phyloP scores from a whole-genome alignment of 2,329 filamentous ascomycete genomes.

The Cordyceps tenuipes region DNA sequence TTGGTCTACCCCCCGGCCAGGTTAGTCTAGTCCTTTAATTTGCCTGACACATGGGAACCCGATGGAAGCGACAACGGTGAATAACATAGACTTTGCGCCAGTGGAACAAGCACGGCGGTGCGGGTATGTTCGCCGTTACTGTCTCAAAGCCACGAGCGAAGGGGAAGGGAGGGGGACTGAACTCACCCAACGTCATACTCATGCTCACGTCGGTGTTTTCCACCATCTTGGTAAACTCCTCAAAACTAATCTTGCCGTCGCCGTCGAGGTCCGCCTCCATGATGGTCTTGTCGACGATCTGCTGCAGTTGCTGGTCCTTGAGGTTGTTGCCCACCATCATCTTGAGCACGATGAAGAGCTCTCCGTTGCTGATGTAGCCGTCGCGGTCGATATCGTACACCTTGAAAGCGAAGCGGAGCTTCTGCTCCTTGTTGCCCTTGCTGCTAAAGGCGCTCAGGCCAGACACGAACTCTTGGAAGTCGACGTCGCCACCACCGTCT shows the following conservation, averaged over 20 bases:
- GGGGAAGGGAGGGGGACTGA: not conserved
- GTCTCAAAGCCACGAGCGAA: not conserved
- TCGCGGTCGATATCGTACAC: conserved; percentile 99
- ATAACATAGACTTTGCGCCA: not conserved
- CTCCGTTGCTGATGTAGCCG: conserved; percentile 96
- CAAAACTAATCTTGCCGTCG: conserved; percentile 97
- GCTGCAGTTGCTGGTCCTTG: conserved; percentile 97
- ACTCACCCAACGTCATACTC: conserved; percentile 64
- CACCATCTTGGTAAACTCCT: conserved; percentile 98
- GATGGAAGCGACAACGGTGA: not conserved
- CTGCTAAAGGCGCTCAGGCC: conserved; percentile 92
- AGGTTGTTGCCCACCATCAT: conserved; percentile 99
- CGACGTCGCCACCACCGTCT: conserved; percentile 93
- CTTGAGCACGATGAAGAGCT: conserved; percentile 98
- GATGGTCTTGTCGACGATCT: conserved; percentile 99
- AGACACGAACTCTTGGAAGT: conserved; percentile 97
- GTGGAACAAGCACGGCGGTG: no score
- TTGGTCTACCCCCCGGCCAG: conserved; percentile 15
- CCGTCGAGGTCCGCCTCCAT: conserved; percentile 97
- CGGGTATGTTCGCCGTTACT: no score
- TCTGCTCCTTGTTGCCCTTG: conserved; percentile 99
- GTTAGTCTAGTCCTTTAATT: conserved; percentile 2
- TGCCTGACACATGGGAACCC: not conserved
- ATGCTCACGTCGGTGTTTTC: conserved; percentile 80
- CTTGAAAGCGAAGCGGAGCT: conserved; percentile 95